A percentile compares a stretch with the other conserved stretches of the same genome.
phyloP scores from a whole-genome alignment of 768 basidiomycete genomes.

The Amylocystis lapponica region DNA sequence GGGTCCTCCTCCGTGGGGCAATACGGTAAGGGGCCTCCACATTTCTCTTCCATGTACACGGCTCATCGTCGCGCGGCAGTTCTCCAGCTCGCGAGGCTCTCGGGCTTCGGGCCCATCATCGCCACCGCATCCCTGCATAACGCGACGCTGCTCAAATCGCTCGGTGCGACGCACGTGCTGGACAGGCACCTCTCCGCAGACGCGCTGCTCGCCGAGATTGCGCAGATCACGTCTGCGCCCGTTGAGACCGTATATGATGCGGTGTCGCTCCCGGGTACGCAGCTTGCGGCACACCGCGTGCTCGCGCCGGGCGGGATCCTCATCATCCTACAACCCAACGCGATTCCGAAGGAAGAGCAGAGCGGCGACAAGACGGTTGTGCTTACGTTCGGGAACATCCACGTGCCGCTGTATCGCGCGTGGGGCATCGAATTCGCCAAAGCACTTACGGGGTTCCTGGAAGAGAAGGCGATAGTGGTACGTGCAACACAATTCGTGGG shows the following conservation, averaged over 20 bases:
- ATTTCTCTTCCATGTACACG: background rate
- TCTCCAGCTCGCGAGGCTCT: constrained; percentile 12
- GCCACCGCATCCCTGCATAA: constrained; percentile 11
- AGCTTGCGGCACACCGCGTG: constrained; percentile 8
- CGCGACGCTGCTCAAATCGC: background rate
- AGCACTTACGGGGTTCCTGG: constrained; percentile 10
- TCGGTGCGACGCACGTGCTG: constrained; percentile 15
- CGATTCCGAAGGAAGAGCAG: constrained; percentile 4
- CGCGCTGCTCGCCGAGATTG: constrained; percentile 1
- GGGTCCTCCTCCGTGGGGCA: constrained; percentile 35
- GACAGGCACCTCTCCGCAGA: constrained; percentile 2
- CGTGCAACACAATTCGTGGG: too few relatives aligned
- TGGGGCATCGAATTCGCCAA: constrained; percentile 10
- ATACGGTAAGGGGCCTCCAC: constrained; percentile 21
- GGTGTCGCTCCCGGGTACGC: constrained; percentile 11
- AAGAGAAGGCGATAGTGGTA: constrained; percentile 15
- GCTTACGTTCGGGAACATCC: background rate
- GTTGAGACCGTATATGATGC: constrained; percentile 16
- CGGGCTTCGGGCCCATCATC: constrained; percentile 12
- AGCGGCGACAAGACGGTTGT: background rate
- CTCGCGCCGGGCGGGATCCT: constrained; percentile 13
- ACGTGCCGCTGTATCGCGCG: constrained; percentile 1
- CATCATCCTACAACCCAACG: constrained; percentile 8
- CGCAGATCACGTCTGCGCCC: constrained; percentile 7
- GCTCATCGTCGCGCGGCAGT: background rate